These are phyloP conservation scores for Codiaeum variegatum DNA, from an alignment of 441 rosid species.

Conservation along the genomic window DNA sequence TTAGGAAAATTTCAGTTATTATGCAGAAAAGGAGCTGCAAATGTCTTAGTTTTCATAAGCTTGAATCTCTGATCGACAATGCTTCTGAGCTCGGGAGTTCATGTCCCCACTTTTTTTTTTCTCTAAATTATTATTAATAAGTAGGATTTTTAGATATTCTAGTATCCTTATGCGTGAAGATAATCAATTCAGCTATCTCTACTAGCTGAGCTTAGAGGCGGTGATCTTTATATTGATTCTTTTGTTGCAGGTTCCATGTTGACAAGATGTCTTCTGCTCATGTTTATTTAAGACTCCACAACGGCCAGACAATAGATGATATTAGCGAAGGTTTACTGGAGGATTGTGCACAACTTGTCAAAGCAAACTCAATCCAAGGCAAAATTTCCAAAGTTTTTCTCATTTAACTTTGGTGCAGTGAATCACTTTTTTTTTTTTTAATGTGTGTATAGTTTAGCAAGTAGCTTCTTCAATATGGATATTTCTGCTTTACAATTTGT, in stretches of 20 bases:
- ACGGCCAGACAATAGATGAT: constrained; percentile 80
- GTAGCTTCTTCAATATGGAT: background rate
- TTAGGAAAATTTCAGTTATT: background rate
- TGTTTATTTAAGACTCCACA: constrained; percentile 84
- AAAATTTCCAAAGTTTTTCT: constrained; percentile 11
- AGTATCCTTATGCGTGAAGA: no score
- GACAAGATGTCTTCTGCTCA: constrained; percentile 99
- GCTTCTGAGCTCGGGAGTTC: background rate
- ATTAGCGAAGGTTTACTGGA: constrained; percentile 80
- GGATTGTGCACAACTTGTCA: constrained; percentile 96
- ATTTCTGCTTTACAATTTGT: constrained; percentile 1
- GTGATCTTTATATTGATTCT: background rate
- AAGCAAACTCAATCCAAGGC: constrained; percentile 98
- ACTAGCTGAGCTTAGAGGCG: no score
- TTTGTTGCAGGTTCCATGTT: constrained; percentile 80
- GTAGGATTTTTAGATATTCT: no score
- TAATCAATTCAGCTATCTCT: no score
- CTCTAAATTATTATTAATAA: background rate
- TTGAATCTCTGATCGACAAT: background rate
- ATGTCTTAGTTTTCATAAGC: background rate
- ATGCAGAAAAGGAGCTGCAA: background rate
- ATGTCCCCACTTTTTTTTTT: background rate
- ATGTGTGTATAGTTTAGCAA: background rate
- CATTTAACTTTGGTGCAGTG: background rate
- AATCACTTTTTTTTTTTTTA: background rate